Percentiles rank a stretch among this genome's conserved stretches.
Conservation (phyloP, 1,139 yeast genomes). For the Geotrichum restrictum region DNA sequence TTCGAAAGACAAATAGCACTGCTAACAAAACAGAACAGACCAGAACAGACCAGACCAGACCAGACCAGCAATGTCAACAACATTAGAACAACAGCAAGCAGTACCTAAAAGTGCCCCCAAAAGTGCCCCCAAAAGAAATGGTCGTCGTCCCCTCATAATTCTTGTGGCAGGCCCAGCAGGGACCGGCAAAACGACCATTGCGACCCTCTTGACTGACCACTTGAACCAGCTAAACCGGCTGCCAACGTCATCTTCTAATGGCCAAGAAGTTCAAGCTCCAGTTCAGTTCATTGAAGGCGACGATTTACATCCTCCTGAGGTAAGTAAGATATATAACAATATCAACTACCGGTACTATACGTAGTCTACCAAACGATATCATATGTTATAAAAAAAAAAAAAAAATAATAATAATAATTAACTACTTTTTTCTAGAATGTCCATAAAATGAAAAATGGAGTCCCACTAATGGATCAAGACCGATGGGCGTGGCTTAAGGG, state of each 20-base stretch:
- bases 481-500: conserved; percentile 81
- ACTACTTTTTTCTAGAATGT: conserved; percentile 54
- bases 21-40: no score
- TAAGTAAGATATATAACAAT: no score
- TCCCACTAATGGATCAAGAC: conserved; percentile 82
- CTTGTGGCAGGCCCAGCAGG: conserved; percentile 91
- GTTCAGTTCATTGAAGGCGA: conserved; percentile 79
- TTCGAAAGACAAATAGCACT: no score
- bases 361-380: no score
- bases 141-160: conserved; percentile 31
- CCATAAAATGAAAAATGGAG: conserved; percentile 74
- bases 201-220: conserved; percentile 47
- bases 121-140: no score
- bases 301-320: conserved; percentile 59
- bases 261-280: neutral
- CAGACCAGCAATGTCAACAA: no score
- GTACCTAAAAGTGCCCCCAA: no score
- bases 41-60: no score
- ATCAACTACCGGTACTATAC: no score
- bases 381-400: neutral
- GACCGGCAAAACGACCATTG: conserved; percentile 84
- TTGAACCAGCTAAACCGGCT: conserved; percentile 32
- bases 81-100: no score
- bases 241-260: neutral
- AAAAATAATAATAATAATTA: no score